Evolutionary conservation across 805 yeast species (phyloP).

Genomic region (Sugiyamaella smithiae): DNA sequence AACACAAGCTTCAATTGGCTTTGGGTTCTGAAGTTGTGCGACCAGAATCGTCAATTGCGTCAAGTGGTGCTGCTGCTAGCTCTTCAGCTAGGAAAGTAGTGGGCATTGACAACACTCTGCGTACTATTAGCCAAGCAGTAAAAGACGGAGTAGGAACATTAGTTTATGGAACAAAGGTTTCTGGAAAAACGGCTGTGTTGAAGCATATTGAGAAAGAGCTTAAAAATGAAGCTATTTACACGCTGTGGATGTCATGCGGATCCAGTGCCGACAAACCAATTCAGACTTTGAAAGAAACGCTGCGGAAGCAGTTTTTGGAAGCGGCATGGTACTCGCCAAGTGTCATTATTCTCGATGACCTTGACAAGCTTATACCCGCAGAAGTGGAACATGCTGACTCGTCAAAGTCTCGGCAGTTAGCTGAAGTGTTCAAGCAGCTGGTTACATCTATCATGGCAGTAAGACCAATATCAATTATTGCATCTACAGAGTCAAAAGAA

Average conservation of each 20-base stretch:
- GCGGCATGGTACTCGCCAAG: conserved; percentile 79
- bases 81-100: conserved; percentile 39
- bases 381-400: conserved; percentile 62
- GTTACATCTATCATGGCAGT: conserved; percentile 40
- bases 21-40: conserved; percentile 35
- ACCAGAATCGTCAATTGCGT: conserved; percentile 36
- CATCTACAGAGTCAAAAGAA: conserved; percentile 64
- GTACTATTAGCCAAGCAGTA: conserved; percentile 40
- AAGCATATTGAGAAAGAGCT: conserved; percentile 42
- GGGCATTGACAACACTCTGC: conserved; percentile 53
- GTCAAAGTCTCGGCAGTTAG: conserved; percentile 57
- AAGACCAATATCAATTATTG: conserved; percentile 54
- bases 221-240: conserved; percentile 40
- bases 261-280: conserved; percentile 51
- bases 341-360: conserved; percentile 69
- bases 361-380: conserved; percentile 63
- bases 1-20: conserved; percentile 11
- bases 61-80: conserved; percentile 1
- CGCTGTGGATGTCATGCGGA: conserved; percentile 54
- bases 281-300: conserved; percentile 44
- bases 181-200: conserved; percentile 70
- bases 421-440: conserved; percentile 55
- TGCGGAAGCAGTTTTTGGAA: conserved; percentile 45
- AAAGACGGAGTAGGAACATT: conserved; percentile 48
- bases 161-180: conserved; percentile 71